Base-by-base conservation (phyloP, 257 asterid genomes). In the Craterostigma plantagineum region DNA sequence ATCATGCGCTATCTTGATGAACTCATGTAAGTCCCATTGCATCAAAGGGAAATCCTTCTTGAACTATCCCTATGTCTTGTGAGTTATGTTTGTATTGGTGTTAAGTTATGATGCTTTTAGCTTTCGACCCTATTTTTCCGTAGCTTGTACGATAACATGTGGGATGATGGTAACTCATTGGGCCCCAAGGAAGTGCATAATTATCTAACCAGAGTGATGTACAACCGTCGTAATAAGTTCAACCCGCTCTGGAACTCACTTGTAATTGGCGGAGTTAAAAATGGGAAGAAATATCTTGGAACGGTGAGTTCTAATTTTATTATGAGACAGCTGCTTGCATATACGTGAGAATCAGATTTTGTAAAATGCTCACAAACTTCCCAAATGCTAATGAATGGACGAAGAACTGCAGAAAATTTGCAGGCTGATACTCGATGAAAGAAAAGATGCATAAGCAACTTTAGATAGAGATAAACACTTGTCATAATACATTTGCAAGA, bases 111-210 rank as follows among this genome's bases (percentile, higher is more conserved):
- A 11, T 40, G 8, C 16, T 7, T n/a, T 3, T 3, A 3, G 1
- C 5, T 8, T 16, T 11, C 12, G 2, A n/a, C 10, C 16, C 15
- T 14, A 3, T 11, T 40, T 40, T 1, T 40, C 5, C 72, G 70
- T 60, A 87, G 98, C 63, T 63, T 87, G 51, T 42, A 60, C 38
- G 98, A 87, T 63, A 74, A 68, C 69, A 82, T 82, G 95, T 87
- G 98, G 98, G 98, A 87, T 48, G 95, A 87, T 50, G 98, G 92
- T 5, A 87, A 82, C 70, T 87, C 95, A 34, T 67, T 87, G 70
- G 95, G 98, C 12, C 98, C 98, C 18, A 87, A 82, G 58, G 95
- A 87, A 65, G 85, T 87, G 61, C 95, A 79, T 60, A 87, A 79
- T 56, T 82, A 82, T 68, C 61, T 87, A 15, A 71, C 82, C 1